These are phyloP conservation scores for Penicillium corylophilum DNA, from an alignment of 2,329 filamentous ascomycete species.

Conservation along the genomic window DNA sequence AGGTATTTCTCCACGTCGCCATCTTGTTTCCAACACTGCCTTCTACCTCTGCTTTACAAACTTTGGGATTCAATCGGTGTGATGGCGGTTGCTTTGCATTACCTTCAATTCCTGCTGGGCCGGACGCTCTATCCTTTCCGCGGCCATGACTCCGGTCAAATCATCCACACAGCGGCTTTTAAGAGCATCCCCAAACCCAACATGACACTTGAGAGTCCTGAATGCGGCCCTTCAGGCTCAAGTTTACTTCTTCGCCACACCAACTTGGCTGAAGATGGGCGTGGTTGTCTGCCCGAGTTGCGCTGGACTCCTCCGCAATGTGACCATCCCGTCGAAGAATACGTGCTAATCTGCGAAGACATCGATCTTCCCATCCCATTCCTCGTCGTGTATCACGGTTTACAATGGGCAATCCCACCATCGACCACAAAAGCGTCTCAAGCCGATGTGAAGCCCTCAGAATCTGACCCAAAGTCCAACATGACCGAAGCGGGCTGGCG, in stretches of 20 bases:
- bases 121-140: constrained; percentile 25
- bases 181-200: constrained; percentile 21
- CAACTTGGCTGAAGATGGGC: constrained; percentile 21
- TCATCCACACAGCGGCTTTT: constrained; percentile 25
- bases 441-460: constrained; percentile 15
- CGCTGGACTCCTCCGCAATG: constrained; percentile 23
- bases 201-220: constrained; percentile 24
- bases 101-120: constrained; percentile 22
- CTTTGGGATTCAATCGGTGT: not conserved
- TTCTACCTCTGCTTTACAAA: not conserved
- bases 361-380: constrained; percentile 30
- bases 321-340: constrained; percentile 20
- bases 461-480: constrained; percentile 2
- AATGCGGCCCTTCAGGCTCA: constrained; percentile 27
- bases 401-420: constrained; percentile 33
- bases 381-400: constrained; percentile 29
- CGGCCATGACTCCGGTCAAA: constrained; percentile 25
- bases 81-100: constrained; percentile 17
- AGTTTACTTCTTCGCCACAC: constrained; percentile 25
- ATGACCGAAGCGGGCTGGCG: constrained; percentile 29
- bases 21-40: no score
- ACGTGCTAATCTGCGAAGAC: constrained; percentile 33
- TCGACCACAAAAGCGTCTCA: constrained; percentile 13
- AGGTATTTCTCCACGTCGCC: no score
- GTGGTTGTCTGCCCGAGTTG: constrained; percentile 23